Percentiles rank a stretch among this genome's conserved stretches.
Evolutionary conservation across 495 filamentous ascomycete genomes (phyloP).

Genomic region (Pseudoneurospora amorphoporcata): DNA sequence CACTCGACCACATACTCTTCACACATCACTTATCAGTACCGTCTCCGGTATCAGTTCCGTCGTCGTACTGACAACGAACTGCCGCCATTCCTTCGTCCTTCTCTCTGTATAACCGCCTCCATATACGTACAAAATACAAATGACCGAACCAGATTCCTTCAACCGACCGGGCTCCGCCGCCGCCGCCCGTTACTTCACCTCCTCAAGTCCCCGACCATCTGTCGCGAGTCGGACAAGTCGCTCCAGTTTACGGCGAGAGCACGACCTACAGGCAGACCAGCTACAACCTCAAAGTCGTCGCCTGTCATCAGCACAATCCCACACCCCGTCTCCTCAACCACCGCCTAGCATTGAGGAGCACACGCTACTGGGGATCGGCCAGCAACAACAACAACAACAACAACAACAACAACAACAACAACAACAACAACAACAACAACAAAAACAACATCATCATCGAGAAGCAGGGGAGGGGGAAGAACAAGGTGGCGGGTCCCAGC

Average conservation of each 20-base stretch:
- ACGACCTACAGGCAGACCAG: conserved; percentile 11
- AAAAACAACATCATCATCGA: neutral
- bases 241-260: conserved; percentile 21
- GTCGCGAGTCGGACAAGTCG: conserved; percentile 17
- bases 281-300: conserved; percentile 1
- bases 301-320: conserved; percentile 11
- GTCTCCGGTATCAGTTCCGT: neutral
- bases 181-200: conserved; percentile 6
- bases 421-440: neutral
- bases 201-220: conserved; percentile 19
- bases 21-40: neutral
- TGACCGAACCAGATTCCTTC: conserved; percentile 13
- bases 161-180: conserved; percentile 19
- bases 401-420: neutral
- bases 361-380: neutral
- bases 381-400: neutral
- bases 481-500: conserved; percentile 8
- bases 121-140: neutral
- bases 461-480: neutral
- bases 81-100: neutral
- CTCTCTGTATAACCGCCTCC: neutral
- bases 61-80: neutral
- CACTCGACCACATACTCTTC: neutral
- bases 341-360: neutral
- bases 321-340: conserved; percentile 7